phyloP scores from a whole-genome alignment of 225 moss, liverwort and hornwort species.

The Rhytidiadelphus loreus region DNA sequence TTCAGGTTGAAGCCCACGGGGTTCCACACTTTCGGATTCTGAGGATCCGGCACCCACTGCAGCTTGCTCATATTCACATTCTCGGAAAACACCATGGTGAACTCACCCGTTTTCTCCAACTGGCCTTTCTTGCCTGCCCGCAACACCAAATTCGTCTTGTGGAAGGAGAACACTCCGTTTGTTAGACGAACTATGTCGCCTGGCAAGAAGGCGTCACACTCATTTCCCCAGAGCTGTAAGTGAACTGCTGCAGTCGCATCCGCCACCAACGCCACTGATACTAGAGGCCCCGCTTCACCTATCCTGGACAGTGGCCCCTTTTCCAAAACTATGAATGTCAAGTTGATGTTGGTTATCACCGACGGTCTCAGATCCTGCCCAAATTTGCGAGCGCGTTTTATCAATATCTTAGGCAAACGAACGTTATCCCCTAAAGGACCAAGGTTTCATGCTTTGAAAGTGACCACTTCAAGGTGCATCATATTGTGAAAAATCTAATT shows the following conservation, averaged over 20 bases:
- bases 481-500: background rate
- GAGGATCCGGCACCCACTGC: conserved; percentile 42
- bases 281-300: conserved; percentile 27
- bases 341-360: conserved; percentile 42
- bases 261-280: conserved; percentile 60
- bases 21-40: conserved; percentile 32
- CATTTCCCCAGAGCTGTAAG: conserved; percentile 59
- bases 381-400: background rate
- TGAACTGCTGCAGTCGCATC: conserved; percentile 59
- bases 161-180: conserved; percentile 53
- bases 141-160: conserved; percentile 59
- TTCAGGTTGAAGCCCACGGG: conserved; percentile 22
- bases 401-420: background rate
- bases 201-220: conserved; percentile 68
- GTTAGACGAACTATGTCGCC: conserved; percentile 68
- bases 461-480: background rate
- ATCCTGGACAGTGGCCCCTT: conserved; percentile 56
- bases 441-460: background rate
- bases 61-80: conserved; percentile 45
- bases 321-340: conserved; percentile 60
- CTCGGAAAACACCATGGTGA: conserved; percentile 41
- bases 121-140: conserved; percentile 64
- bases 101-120: conserved; percentile 62
- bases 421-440: background rate
- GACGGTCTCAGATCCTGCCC: conserved; percentile 55